phyloP scores from a whole-genome alignment of 2,329 filamentous ascomycete genomes.

The Penicillium sp. region DNA sequence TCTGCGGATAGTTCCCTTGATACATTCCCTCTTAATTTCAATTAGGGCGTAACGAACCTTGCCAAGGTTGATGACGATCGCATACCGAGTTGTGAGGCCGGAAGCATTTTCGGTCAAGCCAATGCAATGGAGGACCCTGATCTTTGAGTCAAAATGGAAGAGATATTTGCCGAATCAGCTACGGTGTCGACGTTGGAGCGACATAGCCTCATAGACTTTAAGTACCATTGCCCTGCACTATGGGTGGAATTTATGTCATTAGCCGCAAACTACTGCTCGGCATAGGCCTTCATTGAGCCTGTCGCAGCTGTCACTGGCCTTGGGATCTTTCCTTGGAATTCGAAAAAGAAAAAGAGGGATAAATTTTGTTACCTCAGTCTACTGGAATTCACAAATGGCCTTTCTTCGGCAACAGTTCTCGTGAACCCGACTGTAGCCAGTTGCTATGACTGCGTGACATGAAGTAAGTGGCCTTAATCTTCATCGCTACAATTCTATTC shows the following conservation, averaged over 20 bases:
- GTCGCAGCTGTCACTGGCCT: no score
- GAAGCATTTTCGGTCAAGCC: conserved; percentile 61
- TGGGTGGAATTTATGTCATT: no score
- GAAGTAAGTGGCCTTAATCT: background rate
- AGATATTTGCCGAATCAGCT: conserved; percentile 46
- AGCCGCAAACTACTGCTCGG: no score
- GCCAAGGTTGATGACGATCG: conserved; percentile 76
- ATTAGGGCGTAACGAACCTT: conserved; percentile 76
- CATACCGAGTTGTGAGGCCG: conserved; percentile 73
- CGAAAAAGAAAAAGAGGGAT: no score
- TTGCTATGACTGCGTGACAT: no score
- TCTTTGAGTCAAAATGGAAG: conserved; percentile 70
- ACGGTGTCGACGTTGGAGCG: background rate
- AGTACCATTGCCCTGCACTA: conserved; percentile 65
- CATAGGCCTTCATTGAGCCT: no score
- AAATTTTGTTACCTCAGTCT: no score
- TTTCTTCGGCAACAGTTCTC: no score
- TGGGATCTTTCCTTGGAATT: no score
- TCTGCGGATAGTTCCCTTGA: conserved; percentile 24
- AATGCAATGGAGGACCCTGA: conserved; percentile 70
- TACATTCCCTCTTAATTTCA: conserved; percentile 51
- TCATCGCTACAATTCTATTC: background rate
- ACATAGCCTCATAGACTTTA: conserved; percentile 32
- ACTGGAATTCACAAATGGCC: no score
- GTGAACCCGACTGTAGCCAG: no score